Conservation (phyloP, 371 early-diverging fungal species). For the Mucor indicus region DNA sequence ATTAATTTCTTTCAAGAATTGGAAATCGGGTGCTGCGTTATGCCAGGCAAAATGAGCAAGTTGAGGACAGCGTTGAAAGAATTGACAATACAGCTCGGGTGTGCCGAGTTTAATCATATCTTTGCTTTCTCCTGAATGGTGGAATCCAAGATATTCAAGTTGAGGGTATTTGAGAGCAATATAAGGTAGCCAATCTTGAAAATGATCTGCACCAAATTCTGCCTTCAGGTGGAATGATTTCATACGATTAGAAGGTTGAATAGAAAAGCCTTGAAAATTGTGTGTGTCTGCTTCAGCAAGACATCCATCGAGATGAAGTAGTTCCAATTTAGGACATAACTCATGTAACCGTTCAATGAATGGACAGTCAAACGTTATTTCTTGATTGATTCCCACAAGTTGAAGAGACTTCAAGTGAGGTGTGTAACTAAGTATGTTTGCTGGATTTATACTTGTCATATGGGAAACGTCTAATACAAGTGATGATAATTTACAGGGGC, state of each 20-base stretch:
- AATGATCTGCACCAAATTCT: conserved; percentile 11
- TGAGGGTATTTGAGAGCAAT: conserved; percentile 9
- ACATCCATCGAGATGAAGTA: neutral
- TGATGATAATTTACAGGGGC: conserved; percentile 3
- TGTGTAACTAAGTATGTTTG: conserved; percentile 5
- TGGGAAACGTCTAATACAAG: conserved; percentile 7
- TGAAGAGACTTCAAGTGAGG: conserved; percentile 10
- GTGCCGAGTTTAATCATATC: conserved; percentile 9
- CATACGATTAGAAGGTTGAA: neutral
- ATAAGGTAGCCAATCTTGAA: conserved; percentile 14
- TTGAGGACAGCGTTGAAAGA: conserved; percentile 4
- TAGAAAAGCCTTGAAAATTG: neutral
- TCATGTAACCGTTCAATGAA: conserved; percentile 6
- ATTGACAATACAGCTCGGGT: conserved; percentile 2
- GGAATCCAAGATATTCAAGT: conserved; percentile 4
- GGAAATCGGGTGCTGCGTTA: conserved; percentile 10
- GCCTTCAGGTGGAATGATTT: conserved; percentile 5
- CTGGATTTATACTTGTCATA: neutral
- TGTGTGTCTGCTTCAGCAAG: neutral
- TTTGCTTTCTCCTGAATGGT: conserved; percentile 9
- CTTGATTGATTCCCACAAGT: conserved; percentile 14
- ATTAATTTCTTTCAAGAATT: conserved; percentile 10
- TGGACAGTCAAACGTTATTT: conserved; percentile 4
- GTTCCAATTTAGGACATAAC: conserved; percentile 2
- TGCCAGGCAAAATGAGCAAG: conserved; percentile 3